Conservation (phyloP, 2,329 filamentous ascomycete species). For the Penicillium psychrosexuale region DNA sequence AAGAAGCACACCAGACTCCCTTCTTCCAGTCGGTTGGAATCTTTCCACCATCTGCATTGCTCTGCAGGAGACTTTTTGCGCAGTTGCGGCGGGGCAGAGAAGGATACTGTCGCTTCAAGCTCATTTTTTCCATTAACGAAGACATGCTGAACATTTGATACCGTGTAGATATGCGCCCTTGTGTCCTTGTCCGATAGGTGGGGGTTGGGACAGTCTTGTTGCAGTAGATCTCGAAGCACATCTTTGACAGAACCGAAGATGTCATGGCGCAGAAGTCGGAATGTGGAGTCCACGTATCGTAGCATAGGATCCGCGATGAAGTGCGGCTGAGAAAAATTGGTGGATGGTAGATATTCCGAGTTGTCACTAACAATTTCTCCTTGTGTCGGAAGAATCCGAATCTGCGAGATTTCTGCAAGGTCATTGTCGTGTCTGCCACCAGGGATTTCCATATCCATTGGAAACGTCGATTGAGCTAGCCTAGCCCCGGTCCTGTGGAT, state of each 20-base stretch:
- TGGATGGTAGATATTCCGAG: slow-evolving; percentile 14
- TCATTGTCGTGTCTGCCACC: slow-evolving; percentile 14
- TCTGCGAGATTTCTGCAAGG: slow-evolving; percentile 5
- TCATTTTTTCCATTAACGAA: slow-evolving; percentile 8
- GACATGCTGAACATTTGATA: not conserved
- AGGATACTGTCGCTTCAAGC: slow-evolving; percentile 8
- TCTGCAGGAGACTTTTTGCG: slow-evolving; percentile 1
- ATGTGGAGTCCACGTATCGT: slow-evolving; percentile 13
- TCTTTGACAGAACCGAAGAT: slow-evolving; percentile 8
- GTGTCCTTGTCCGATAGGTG: not conserved
- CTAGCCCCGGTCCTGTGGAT: not conserved
- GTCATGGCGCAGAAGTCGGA: slow-evolving; percentile 12
- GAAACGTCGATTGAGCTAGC: not conserved
- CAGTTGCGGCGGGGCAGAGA: not conserved
- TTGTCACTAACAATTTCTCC: slow-evolving; percentile 4
- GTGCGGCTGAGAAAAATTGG: slow-evolving; percentile 10
- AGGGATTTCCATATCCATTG: slow-evolving; percentile 9
- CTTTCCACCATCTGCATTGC: slow-evolving; percentile 11
- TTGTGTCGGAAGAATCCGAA: slow-evolving; percentile 8
- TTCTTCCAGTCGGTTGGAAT: slow-evolving; percentile 9
- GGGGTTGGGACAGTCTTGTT: not conserved
- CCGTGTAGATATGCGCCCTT: slow-evolving; percentile 4
- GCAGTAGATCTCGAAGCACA: slow-evolving; percentile 2
- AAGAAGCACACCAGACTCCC: slow-evolving; percentile 9
- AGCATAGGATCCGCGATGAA: slow-evolving; percentile 5